phyloP scores from a whole-genome alignment of 1,284 basidiomycete species.

The Ustilago lituana region DNA sequence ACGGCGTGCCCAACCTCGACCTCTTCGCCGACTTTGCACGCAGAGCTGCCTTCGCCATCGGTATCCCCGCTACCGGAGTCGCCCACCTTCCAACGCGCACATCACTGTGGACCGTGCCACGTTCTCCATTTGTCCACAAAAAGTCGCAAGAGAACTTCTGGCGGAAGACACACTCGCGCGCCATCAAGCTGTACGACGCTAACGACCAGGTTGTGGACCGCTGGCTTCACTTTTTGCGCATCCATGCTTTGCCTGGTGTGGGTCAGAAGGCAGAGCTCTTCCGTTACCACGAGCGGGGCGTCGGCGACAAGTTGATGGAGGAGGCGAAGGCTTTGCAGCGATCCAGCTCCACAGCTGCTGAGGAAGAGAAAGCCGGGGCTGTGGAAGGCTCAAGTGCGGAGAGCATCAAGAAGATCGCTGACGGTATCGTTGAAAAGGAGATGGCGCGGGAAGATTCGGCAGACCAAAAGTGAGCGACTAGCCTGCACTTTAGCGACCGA shows the following conservation, averaged over 20 bases:
- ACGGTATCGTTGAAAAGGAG: slow-evolving; percentile 46
- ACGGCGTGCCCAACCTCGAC: slow-evolving; percentile 72
- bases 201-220: slow-evolving; percentile 80
- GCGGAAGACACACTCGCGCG: slow-evolving; percentile 81
- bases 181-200: slow-evolving; percentile 90
- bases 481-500: background rate
- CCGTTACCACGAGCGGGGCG: slow-evolving; percentile 60
- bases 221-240: slow-evolving; percentile 82
- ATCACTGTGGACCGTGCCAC: slow-evolving; percentile 84
- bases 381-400: slow-evolving; percentile 16
- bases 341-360: background rate
- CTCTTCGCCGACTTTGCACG: slow-evolving; percentile 85
- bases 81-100: slow-evolving; percentile 80
- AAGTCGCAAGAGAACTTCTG: slow-evolving; percentile 97
- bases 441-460: slow-evolving; percentile 23
- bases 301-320: slow-evolving; percentile 41
- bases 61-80: slow-evolving; percentile 80
- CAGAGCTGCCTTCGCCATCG: slow-evolving; percentile 83
- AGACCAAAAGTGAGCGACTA: slow-evolving; percentile 16
- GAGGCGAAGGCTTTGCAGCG: slow-evolving; percentile 38
- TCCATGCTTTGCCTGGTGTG: slow-evolving; percentile 83
- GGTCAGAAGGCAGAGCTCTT: slow-evolving; percentile 84
- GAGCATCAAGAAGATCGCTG: slow-evolving; percentile 40
- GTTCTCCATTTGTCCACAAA: slow-evolving; percentile 90
- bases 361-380: background rate